Evolutionary conservation across 2,329 filamentous ascomycete genomes (phyloP), one percentile per base, ranked within the genome.

Genomic region (Macrophomina phaseolina): DNA sequence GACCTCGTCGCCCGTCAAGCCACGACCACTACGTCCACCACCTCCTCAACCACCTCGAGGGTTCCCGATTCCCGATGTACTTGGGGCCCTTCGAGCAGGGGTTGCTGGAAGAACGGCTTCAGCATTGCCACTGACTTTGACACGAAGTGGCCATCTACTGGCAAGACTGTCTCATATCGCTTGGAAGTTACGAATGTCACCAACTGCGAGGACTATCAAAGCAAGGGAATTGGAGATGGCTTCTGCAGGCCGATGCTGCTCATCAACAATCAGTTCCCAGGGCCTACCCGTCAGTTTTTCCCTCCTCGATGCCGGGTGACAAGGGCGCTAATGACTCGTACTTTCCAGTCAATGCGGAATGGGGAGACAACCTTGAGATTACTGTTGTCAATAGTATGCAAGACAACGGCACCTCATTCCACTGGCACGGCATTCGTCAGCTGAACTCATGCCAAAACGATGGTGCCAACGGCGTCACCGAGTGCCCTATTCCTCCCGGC

Each of bases 341-440:
- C 48, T 18, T 30, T 48, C n/a, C 38, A 34, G 74, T 79, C 36
- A 38, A 38, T 38, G 36, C 36, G 67, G 74, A 81, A 70, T 73
- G 84, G 83, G 83, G 80, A 32, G 80, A 83, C 65, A 78, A 69
- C 38, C 78, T 89, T 5, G 73, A 77, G 45, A 70, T 63, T 11
- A 68, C 74, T 2, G 82, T 90, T 6, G 84, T 78, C 40, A 90
- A 89, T 73, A 71, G 79, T 55, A 64, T 82, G 76, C 76, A 77
- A 8, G 73, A 81, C 68, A 90, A 90, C 68, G 87, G 87, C 38
- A 89, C 87, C 7, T 82, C 82, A 8, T 84, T 90, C 18, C 88
- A 90, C 72, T 90, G 83, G 78, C 88, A 90, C 71, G 89, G 85
- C 0, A 68, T 90, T 40, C 83, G 85, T 6, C 86, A 90, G 72